Base-by-base conservation (phyloP, 2,329 filamentous ascomycete genomes). In the Rutstroemia sydowiana region DNA sequence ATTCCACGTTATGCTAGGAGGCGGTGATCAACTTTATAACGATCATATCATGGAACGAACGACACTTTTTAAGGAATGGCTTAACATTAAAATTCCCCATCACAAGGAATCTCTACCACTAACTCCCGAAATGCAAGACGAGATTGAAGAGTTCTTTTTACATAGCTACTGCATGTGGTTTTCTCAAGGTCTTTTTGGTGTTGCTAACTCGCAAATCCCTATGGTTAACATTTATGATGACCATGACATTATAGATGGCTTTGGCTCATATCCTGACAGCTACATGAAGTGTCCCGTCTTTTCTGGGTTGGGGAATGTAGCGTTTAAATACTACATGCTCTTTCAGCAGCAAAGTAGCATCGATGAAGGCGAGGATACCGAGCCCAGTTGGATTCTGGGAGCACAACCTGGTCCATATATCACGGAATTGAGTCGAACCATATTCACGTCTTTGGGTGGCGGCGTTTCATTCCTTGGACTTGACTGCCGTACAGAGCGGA, bases 251-350 rank as follows among this genome's bases (percentile, higher is more conserved):
- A 93, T 92, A 59, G 86, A 91, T 68, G 93, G 93, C 0, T 98
- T 88, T 65, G 93, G 93, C 3, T 95, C 90, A 0, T 98, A 98
- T 68, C 83, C 90, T 23, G 83, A 96, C 63, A 82, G 90, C 34
- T 97, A 97, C 66, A 97, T 97, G 90, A 81, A 79, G 61, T 93
- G 89, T 47, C 79, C 88, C 43, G 89, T 98, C 5, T 97, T 98
- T 69, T 85, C 87, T 41, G 93, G 93, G 81, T 98, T 52, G 93
- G 93, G 5, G 89, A 88, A n/a, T 30, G 83, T 91, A 50, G 93
- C 93, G 1, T 95, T 93, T 75, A 98, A 98, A 70, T 97, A 97
- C 70, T 98, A 98, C 67, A 81, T 97, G 78, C 79, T 98, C 9
- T 98, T 98, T 70, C 93, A 98, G 71, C 93, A 98, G 61, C 92